Conservation (phyloP, 2,329 filamentous ascomycete species). For the Rasamsonia emersonii region DNA sequence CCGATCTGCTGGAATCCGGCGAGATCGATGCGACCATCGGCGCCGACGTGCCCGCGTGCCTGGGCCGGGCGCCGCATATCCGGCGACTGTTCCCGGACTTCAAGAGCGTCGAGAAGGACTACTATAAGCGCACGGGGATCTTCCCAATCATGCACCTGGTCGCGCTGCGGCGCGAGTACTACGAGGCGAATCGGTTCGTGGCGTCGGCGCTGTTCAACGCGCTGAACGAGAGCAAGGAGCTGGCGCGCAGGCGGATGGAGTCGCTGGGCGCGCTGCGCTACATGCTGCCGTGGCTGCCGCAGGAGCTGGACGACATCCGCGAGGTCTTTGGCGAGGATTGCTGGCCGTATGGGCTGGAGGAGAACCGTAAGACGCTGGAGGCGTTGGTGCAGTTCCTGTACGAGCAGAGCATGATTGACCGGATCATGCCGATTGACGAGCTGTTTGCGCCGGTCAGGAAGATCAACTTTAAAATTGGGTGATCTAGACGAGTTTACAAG, state of each 20-base stretch:
- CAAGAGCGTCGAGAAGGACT: slow-evolving; percentile 24
- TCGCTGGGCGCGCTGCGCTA: slow-evolving; percentile 20
- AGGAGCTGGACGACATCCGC: slow-evolving; percentile 25
- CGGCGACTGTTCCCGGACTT: slow-evolving; percentile 22
- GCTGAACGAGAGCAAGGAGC: slow-evolving; percentile 23
- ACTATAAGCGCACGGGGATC: slow-evolving; percentile 21
- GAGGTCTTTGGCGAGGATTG: slow-evolving; percentile 18
- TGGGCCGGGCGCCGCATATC: slow-evolving; percentile 15
- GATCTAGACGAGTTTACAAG: too few species aligned
- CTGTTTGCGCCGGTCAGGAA: slow-evolving; percentile 17
- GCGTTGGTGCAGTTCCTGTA: slow-evolving; percentile 19
- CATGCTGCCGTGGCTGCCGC: slow-evolving; percentile 29
- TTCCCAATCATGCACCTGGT: slow-evolving; percentile 28
- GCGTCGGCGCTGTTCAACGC: slow-evolving; percentile 24
- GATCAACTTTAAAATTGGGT: neutral
- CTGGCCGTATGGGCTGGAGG: slow-evolving; percentile 26
- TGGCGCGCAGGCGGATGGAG: slow-evolving; percentile 21
- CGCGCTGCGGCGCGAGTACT: slow-evolving; percentile 16
- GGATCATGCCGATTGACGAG: slow-evolving; percentile 20
- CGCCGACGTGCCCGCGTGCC: slow-evolving; percentile 22
- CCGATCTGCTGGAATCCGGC: slow-evolving; percentile 25
- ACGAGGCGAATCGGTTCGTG: slow-evolving; percentile 21
- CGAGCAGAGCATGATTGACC: slow-evolving; percentile 23
- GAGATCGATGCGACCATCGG: slow-evolving; percentile 30
- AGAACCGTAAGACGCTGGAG: slow-evolving; percentile 24